Percentiles rank a stretch among this genome's conserved stretches.
phyloP scores from a whole-genome alignment of 805 yeast genomes.

The Nakazawaea holstii region DNA sequence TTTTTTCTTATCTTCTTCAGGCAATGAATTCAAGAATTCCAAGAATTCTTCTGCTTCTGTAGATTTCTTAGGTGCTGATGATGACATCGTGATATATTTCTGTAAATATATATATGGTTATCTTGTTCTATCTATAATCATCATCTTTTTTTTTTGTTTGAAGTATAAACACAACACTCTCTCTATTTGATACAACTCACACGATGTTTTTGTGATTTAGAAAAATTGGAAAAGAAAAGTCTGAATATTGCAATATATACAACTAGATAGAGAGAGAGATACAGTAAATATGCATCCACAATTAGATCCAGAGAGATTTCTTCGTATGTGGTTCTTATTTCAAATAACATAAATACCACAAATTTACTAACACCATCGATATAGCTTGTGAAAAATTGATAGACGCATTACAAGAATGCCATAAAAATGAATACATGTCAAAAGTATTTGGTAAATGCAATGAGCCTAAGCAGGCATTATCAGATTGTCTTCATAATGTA shows the following conservation, averaged over 20 bases:
- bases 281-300: constrained; percentile 24
- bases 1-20: constrained; percentile 41
- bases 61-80: constrained; percentile 20
- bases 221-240: not conserved
- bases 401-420: constrained; percentile 87
- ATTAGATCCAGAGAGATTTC: constrained; percentile 24
- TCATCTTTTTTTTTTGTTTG: no score
- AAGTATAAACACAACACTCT: no score
- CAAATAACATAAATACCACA: no score
- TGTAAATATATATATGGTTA: no score
- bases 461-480: constrained; percentile 71
- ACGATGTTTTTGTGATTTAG: not conserved
- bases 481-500: constrained; percentile 75
- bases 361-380: not conserved
- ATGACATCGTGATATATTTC: no score
- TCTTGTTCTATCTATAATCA: no score
- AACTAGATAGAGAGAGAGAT: not conserved
- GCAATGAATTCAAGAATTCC: constrained; percentile 75
- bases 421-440: constrained; percentile 57
- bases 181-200: not conserved
- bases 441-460: constrained; percentile 82
- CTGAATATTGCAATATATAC: no score
- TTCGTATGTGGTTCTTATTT: constrained; percentile 18
- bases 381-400: constrained; percentile 74
- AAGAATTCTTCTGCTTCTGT: constrained; percentile 69